Evolutionary conservation across 768 basidiomycete genomes (phyloP).

Genomic region (Lepiota subincarnata): DNA sequence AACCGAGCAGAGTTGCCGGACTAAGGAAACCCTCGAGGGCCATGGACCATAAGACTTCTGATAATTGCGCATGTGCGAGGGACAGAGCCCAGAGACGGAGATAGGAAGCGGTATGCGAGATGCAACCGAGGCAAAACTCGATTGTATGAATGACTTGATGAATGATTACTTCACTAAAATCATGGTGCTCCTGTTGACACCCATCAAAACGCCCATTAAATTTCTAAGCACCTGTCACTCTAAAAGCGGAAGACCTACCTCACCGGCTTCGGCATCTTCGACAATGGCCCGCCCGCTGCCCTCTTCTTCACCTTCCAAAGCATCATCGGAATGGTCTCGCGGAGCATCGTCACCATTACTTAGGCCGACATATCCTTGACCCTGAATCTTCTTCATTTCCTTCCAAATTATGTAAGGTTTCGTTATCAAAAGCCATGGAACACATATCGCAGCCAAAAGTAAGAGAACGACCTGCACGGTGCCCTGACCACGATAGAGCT

Average conservation of each 20-base stretch:
- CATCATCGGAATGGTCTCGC: slow-evolving; percentile 54
- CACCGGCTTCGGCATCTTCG: slow-evolving; percentile 76
- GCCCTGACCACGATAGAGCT: slow-evolving; percentile 86
- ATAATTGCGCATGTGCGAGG: slow-evolving; percentile 95
- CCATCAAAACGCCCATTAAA: not conserved
- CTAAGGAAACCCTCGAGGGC: slow-evolving; percentile 63
- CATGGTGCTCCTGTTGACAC: slow-evolving; percentile 66
- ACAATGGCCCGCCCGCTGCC: slow-evolving; percentile 69
- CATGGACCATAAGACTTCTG: slow-evolving; percentile 91
- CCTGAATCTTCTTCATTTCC: slow-evolving; percentile 81
- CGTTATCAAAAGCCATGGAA: slow-evolving; percentile 89
- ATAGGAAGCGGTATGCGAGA: slow-evolving; percentile 94
- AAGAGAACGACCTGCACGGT: slow-evolving; percentile 78
- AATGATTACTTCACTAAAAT: slow-evolving; percentile 91
- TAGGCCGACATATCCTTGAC: slow-evolving; percentile 74
- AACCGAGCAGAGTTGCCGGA: slow-evolving; percentile 61
- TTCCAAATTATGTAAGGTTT: slow-evolving; percentile 93
- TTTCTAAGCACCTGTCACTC: not conserved
- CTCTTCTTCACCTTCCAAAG: slow-evolving; percentile 75
- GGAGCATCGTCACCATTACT: slow-evolving; percentile 51
- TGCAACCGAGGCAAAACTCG: slow-evolving; percentile 98
- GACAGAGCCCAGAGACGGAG: slow-evolving; percentile 97
- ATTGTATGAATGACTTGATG: slow-evolving; percentile 99
- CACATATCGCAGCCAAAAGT: slow-evolving; percentile 76
- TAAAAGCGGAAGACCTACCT: slow-evolving; percentile 46